These are phyloP conservation scores for Apophysomyces ossiformis DNA, from an alignment of 371 early-diverging fungal species.

Conservation along the genomic window DNA sequence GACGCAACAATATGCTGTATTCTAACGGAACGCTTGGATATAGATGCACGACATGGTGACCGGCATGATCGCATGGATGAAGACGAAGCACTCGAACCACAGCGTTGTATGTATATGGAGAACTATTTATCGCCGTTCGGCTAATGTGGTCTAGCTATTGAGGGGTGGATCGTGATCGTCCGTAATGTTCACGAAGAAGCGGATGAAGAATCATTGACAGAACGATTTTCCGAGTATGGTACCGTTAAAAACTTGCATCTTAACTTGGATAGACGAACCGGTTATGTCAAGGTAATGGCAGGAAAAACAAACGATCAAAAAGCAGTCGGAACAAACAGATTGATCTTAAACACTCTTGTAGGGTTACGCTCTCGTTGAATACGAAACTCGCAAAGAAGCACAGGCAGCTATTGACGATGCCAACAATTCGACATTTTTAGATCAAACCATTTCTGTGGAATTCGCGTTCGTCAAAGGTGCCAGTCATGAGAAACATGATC, in stretches of 20 bases:
- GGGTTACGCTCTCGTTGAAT: slow-evolving; percentile 96
- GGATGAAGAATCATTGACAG: slow-evolving; percentile 88
- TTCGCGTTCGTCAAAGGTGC: slow-evolving; percentile 81
- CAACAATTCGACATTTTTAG: slow-evolving; percentile 75
- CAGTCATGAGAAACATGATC: slow-evolving; percentile 15
- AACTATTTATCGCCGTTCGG: too few relatives aligned
- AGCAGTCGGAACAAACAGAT: background rate
- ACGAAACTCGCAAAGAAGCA: slow-evolving; percentile 82
- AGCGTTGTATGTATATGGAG: slow-evolving; percentile 59
- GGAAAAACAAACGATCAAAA: background rate
- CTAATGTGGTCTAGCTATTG: slow-evolving; percentile 63
- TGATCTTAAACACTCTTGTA: slow-evolving; percentile 26
- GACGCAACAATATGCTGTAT: background rate
- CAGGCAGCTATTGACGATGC: slow-evolving; percentile 76
- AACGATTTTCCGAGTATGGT: slow-evolving; percentile 91
- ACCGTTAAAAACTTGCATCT: slow-evolving; percentile 87
- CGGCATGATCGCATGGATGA: slow-evolving; percentile 26
- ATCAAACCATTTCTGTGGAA: slow-evolving; percentile 71
- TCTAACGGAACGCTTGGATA: slow-evolving; percentile 13
- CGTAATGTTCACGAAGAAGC: slow-evolving; percentile 95
- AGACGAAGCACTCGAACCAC: slow-evolving; percentile 48
- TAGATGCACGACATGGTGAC: slow-evolving; percentile 17
- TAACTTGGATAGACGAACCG: slow-evolving; percentile 92
- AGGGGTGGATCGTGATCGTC: slow-evolving; percentile 94
- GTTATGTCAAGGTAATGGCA: slow-evolving; percentile 87